Base-by-base conservation (phyloP, 305 asterid species). In the Fraxinus greggii region DNA sequence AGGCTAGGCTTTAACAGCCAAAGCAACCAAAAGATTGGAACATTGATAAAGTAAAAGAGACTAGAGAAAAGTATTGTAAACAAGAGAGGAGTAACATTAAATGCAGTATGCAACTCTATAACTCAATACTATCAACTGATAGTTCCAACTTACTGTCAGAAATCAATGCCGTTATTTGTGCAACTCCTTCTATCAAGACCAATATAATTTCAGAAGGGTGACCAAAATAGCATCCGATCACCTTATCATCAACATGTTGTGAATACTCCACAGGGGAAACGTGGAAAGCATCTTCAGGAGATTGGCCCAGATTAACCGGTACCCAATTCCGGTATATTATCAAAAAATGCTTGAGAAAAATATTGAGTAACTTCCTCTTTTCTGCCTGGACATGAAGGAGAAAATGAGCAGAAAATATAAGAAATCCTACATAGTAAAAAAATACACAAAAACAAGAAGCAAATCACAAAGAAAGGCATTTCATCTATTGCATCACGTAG, bases 271-370 rank as follows among this genome's bases (percentile, higher is more conserved):
- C 76, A 54, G 88, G 74, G 72, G 87, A 81, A 81, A 81, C 73
- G 67, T 83, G 26, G 54, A 77, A 78, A 85, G 84, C 82, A 84
- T 86, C 94, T 87, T 88, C 91, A n/a, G 91, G 86, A 84, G 84
- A 85, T 81, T 84, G 87, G 70, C 86, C 91, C 70, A 85, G 81
- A 89, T 90, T 88, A 81, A 87, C 78, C 13, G 99, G 99, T 79
- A 89, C 92, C 99, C 99, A 96, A 54, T 86, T 87, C 85, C 79
- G 90, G 88, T 86, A 93, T 79, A 89, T 87, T 67, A 86, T 83
- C 88, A 92, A 77, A 86, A 96, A 94, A 86, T 96, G 98, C 92
- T 93, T 92, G 85, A 94, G 91, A 86, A 96, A 96, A 56, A 94
- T 88, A 77, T 88, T 89, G 76, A 92, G 85, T 77, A 84, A 79